Percentiles rank a stretch among this genome's conserved stretches.
phyloP scores from a whole-genome alignment of 2,329 filamentous ascomycete species.

The Aspergillus neoniger region DNA sequence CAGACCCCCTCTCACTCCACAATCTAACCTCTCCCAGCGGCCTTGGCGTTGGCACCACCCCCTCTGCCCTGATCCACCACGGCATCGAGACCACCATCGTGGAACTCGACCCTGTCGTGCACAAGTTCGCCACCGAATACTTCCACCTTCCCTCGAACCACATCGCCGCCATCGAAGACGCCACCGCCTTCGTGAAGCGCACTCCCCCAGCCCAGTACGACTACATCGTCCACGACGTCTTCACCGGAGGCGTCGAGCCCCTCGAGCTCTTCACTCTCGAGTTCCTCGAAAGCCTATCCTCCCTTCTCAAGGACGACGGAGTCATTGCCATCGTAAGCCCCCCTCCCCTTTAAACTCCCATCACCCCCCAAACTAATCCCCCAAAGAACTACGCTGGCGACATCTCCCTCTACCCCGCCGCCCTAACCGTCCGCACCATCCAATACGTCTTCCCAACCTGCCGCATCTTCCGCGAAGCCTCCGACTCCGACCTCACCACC shows the following conservation, averaged over 20 bases:
- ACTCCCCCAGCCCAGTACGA: conserved; percentile 63
- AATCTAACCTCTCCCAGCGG: conserved; percentile 60
- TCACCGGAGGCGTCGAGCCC: conserved; percentile 93
- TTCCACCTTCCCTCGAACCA: conserved; percentile 79
- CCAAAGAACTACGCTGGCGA: conserved; percentile 90
- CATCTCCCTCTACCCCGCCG: conserved; percentile 72
- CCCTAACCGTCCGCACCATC: conserved; percentile 80
- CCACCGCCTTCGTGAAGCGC: conserved; percentile 65
- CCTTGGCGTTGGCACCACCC: conserved; percentile 88
- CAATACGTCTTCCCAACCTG: conserved; percentile 81
- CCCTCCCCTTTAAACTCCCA: neutral
- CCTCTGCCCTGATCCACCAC: conserved; percentile 80
- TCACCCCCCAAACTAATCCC: neutral
- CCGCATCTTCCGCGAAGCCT: conserved; percentile 82
- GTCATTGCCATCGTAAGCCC: conserved; percentile 79
- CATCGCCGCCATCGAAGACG: conserved; percentile 78
- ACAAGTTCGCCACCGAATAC: conserved; percentile 78
- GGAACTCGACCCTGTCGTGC: conserved; percentile 88
- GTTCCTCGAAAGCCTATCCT: conserved; percentile 71
- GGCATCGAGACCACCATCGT: conserved; percentile 92
- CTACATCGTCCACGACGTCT: conserved; percentile 97
- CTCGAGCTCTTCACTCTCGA: conserved; percentile 82
- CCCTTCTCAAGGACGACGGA: conserved; percentile 74
- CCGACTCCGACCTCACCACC: conserved; percentile 54
- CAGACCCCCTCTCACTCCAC: neutral